Evolutionary conservation across 805 yeast genomes (phyloP), one percentile per base, ranked within the genome.

Genomic region (Suhomyces faveliae): DNA sequence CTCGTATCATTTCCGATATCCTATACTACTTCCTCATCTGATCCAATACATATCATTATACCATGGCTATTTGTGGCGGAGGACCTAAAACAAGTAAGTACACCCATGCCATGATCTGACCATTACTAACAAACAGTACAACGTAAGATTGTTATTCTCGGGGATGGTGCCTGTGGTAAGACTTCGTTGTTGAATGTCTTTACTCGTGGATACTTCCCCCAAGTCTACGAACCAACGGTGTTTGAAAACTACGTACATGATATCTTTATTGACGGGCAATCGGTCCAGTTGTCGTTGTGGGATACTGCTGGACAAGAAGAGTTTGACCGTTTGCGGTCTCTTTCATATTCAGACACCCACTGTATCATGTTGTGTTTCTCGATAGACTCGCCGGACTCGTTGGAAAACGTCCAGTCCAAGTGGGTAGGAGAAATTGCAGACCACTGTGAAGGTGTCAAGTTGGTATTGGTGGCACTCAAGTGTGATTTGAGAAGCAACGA

Each of bases 291-390:
- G 48, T 90, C 97, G 12, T 74, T 92, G 47, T 94, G 99, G 99
- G 99, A 92, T 66, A 92, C 99, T 5, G 99, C 99, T 1, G 99
- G 99, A 6, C 99, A 92, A 74, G 99, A 92, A 70, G 99, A 92
- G 71, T 92, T 92, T 59, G 99, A 92, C 67, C 79, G 97, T 53
- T 77, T 92, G 66, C 81, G 99, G 66, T 89, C 97, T 1, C 76
- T 92, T 51, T 87, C 96, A 43, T 94, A 94, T 67, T 84, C 91
- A 22, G 98, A 94, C 67, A 94, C 99, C 3, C 97, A 92, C 68
- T 89, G 97, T 60, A 91, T 94, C 59, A 94, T 92, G 91, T 79
- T 92, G 49, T 94, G 99, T 72, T 92, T 92, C 64, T 83, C 96
- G 40, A 90, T 92, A 48, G 99, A 92, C 68, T 89, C 96, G 4